Evolutionary conservation across 2,329 filamentous ascomycete genomes (phyloP).

Genomic region (Neoascochyta sp.): DNA sequence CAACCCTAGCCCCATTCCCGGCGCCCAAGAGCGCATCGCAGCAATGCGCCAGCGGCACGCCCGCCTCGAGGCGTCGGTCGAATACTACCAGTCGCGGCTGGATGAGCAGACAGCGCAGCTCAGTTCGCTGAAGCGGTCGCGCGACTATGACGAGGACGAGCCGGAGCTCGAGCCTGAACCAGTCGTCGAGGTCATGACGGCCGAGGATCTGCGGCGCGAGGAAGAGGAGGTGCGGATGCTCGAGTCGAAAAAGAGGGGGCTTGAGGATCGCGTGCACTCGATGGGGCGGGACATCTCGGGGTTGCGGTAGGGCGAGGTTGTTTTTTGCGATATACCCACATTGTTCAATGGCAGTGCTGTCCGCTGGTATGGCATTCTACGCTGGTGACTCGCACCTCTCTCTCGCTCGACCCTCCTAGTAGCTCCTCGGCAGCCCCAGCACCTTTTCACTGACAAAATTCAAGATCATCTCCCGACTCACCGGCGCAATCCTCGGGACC

Average conservation of each 20-base stretch:
- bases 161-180: constrained; percentile 43
- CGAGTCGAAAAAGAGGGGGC: constrained; percentile 58
- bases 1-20: constrained; percentile 62
- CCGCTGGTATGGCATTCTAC: too few relatives aligned
- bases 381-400: too few relatives aligned
- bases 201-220: constrained; percentile 65
- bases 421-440: constrained; percentile 64
- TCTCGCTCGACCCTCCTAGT: constrained; percentile 47
- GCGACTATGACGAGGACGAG: constrained; percentile 55
- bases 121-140: constrained; percentile 63
- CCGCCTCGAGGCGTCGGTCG: constrained; percentile 68
- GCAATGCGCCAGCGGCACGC: constrained; percentile 67
- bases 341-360: not conserved
- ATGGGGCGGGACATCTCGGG: constrained; percentile 68
- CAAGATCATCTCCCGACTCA: constrained; percentile 69
- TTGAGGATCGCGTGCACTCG: constrained; percentile 63
- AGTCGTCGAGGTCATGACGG: constrained; percentile 54
- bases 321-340: not conserved
- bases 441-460: constrained; percentile 70
- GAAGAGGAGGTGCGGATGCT: constrained; percentile 65
- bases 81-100: constrained; percentile 76
- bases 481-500: constrained; percentile 58
- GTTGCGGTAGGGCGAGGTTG: constrained; percentile 45
- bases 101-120: constrained; percentile 71
- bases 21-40: constrained; percentile 72